A percentile compares a stretch with the other conserved stretches of the same genome.
phyloP scores from a whole-genome alignment of 352 stramenopile species.

The Thraustotheca clavata region DNA sequence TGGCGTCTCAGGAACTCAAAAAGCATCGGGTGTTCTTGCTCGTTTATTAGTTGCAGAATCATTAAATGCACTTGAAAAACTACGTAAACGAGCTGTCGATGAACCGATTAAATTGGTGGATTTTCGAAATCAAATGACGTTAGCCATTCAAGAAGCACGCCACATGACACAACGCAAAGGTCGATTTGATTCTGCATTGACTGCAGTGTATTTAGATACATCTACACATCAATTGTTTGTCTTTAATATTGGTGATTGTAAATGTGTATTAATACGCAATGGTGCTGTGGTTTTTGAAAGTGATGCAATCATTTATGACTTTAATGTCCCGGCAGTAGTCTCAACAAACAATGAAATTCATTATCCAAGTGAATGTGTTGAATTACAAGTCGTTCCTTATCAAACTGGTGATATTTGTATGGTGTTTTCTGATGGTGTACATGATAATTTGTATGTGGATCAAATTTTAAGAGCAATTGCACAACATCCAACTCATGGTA shows the following conservation, averaged over 20 bases:
- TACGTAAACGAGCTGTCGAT: slow-evolving; percentile 41
- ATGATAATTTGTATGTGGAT: slow-evolving; percentile 83
- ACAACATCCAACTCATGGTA: slow-evolving; percentile 35
- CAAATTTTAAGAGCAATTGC: slow-evolving; percentile 60
- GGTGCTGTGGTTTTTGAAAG: slow-evolving; percentile 72
- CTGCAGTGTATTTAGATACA: slow-evolving; percentile 74
- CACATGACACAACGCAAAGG: slow-evolving; percentile 70
- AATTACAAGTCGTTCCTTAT: slow-evolving; percentile 66
- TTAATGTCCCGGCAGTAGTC: slow-evolving; percentile 82
- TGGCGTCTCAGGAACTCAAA: slow-evolving; percentile 79
- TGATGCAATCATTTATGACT: slow-evolving; percentile 86
- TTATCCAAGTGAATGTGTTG: slow-evolving; percentile 47
- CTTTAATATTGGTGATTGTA: slow-evolving; percentile 83
- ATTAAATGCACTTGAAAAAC: slow-evolving; percentile 51
- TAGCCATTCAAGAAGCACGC: slow-evolving; percentile 59
- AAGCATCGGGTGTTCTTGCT: slow-evolving; percentile 71
- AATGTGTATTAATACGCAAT: slow-evolving; percentile 67
- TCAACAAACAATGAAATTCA: slow-evolving; percentile 81
- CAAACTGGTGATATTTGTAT: slow-evolving; percentile 70
- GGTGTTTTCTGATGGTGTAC: slow-evolving; percentile 79
- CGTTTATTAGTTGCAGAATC: slow-evolving; percentile 72
- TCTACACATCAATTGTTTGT: slow-evolving; percentile 64
- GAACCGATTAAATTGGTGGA: slow-evolving; percentile 44
- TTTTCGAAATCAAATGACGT: slow-evolving; percentile 57
- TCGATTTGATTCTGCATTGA: slow-evolving; percentile 73